phyloP scores from a whole-genome alignment of 2,329 filamentous ascomycete genomes.

The Penicillium verrucosum region DNA sequence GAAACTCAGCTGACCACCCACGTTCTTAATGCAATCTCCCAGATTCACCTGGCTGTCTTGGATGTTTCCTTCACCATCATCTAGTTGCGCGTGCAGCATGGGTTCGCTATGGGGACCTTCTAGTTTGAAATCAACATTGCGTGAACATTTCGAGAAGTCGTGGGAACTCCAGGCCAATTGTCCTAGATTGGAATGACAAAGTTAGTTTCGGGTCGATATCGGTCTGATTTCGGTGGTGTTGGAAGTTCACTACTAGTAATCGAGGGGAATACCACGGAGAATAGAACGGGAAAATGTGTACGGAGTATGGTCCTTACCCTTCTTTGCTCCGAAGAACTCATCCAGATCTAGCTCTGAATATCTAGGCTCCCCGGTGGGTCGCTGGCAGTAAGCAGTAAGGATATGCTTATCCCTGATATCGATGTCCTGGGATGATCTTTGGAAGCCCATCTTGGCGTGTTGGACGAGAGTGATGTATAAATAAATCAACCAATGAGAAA shows the following conservation, averaged over 20 bases:
- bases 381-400: constrained; percentile 20
- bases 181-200: constrained; percentile 2
- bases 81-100: constrained; percentile 15
- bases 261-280: background rate
- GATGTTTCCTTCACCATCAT: constrained; percentile 10
- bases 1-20: constrained; percentile 17
- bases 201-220: background rate
- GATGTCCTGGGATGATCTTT: constrained; percentile 19
- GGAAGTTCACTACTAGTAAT: background rate
- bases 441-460: constrained; percentile 19
- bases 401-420: constrained; percentile 20
- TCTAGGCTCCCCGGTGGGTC: constrained; percentile 12
- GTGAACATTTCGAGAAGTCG: constrained; percentile 11
- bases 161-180: constrained; percentile 18
- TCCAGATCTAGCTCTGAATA: constrained; percentile 25
- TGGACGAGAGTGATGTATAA: background rate
- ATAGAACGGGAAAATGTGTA: background rate
- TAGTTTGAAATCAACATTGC: constrained; percentile 13
- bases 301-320: constrained; percentile 16
- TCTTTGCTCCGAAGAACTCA: constrained; percentile 14
- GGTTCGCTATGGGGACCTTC: constrained; percentile 18
- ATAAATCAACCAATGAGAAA: background rate
- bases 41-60: constrained; percentile 16
- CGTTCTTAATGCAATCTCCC: constrained; percentile 23
- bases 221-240: background rate